Conservation (phyloP, 371 early-diverging fungal species). For the Vavraia culicis region DNA sequence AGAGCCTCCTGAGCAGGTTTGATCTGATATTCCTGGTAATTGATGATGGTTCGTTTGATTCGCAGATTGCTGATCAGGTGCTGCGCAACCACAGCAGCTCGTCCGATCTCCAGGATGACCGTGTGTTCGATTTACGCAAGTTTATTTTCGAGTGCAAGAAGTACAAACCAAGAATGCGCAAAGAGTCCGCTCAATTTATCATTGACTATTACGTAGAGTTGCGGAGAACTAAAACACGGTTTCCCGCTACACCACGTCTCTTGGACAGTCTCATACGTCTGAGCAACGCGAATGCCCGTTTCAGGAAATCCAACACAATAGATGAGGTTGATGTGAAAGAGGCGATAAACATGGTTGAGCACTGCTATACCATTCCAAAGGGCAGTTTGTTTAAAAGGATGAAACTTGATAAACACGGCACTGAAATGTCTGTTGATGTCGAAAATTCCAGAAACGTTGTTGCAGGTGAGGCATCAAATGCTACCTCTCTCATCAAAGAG, state of each 20-base stretch:
- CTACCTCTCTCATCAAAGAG: too few relatives aligned
- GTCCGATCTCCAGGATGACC: conserved; percentile 19
- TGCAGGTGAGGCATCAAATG: too few relatives aligned
- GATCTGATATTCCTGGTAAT: conserved; percentile 73
- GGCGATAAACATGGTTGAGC: conserved; percentile 32
- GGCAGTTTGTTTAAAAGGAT: too few relatives aligned
- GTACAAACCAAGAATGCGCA: conserved; percentile 30
- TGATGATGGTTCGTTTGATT: conserved; percentile 56
- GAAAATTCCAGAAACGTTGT: too few relatives aligned
- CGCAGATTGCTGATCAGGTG: conserved; percentile 40
- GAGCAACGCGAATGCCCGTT: conserved; percentile 88
- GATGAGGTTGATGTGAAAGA: conserved; percentile 44
- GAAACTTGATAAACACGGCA: too few relatives aligned
- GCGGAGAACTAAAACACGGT: conserved; percentile 36
- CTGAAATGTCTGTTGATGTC: too few relatives aligned
- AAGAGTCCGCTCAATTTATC: conserved; percentile 33
- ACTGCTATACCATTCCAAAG: too few relatives aligned
- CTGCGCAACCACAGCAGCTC: conserved; percentile 26
- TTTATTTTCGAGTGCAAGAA: conserved; percentile 47
- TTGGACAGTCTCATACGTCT: conserved; percentile 93
- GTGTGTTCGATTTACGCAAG: conserved; percentile 2
- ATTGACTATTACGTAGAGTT: conserved; percentile 31
- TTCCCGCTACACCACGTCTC: conserved; percentile 82
- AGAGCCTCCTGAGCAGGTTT: conserved; percentile 44
- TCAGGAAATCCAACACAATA: conserved; percentile 52